Conservation (phyloP, 305 asterid species). For the Fraxinus paxiana region DNA sequence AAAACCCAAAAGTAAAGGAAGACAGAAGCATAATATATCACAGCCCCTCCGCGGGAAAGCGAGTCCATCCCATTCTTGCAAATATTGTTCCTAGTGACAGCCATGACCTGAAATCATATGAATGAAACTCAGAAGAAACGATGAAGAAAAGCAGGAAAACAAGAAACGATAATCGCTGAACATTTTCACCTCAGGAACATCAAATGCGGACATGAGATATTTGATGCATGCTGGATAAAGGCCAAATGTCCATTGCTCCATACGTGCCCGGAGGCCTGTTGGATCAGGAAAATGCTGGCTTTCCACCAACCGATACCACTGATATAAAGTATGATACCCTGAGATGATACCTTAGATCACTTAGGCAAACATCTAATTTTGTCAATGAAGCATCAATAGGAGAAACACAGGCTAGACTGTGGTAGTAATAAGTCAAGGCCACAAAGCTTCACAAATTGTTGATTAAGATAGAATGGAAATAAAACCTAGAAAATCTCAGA, state of each 20-base stretch:
- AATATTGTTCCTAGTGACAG: slow-evolving; percentile 73
- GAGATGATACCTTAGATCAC: slow-evolving; percentile 24
- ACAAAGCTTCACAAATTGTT: neutral
- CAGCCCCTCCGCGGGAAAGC: slow-evolving; percentile 74
- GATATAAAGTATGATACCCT: slow-evolving; percentile 91
- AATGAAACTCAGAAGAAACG: neutral
- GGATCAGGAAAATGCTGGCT: slow-evolving; percentile 96
- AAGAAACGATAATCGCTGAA: neutral
- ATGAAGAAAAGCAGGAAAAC: neutral
- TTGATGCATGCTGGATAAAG: slow-evolving; percentile 98
- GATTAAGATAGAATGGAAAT: neutral
- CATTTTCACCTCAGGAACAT: slow-evolving; percentile 78
- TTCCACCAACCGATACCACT: slow-evolving; percentile 87
- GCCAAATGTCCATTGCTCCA: slow-evolving; percentile 96
- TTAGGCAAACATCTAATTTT: slow-evolving; percentile 3
- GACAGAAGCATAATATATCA: slow-evolving; percentile 83
- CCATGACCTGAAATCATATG: slow-evolving; percentile 72
- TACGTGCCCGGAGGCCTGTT: slow-evolving; percentile 87
- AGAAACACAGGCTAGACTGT: neutral
- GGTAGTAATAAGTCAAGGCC: neutral
- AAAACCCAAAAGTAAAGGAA: slow-evolving; percentile 97
- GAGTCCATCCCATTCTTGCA: slow-evolving; percentile 88
- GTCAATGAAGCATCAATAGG: neutral
- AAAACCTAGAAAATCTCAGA: neutral
- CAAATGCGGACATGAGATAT: slow-evolving; percentile 96